Evolutionary conservation across 2,329 filamentous ascomycete species (phyloP), one percentile per base, ranked within the genome.

Genomic region (Aspergillus ochraceoroseus): DNA sequence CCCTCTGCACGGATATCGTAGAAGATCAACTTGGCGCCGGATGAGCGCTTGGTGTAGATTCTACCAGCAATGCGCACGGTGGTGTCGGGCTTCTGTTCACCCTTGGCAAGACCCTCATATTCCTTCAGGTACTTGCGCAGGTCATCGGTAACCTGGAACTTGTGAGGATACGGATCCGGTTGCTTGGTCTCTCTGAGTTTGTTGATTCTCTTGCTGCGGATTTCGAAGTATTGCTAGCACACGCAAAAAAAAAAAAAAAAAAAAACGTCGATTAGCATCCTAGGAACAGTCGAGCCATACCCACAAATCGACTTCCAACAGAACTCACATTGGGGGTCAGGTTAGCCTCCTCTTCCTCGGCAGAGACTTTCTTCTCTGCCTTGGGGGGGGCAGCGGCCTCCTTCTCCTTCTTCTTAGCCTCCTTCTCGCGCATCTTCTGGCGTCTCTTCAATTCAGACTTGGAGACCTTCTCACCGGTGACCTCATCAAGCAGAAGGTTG

Each of bases 181-280:
- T 80, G 71, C 71, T 84, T 81, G 60, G 78, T 80, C 60, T 82
- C 72, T 58, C 83, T 78, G 49, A 90, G 76, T 57, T 83, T 83
- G 66, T 85, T 83, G 72, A 95, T 81, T 53, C 77, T 77, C 54
- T 86, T 80, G 59, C 84, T 94, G 49, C 92, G 85, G 63, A 96
- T 94, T 72, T 98, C 92, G 64, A 95, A 95, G 74, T 96, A 98
- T 82, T 86, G 82, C 79, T 84, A 57, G n/a, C n/a, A n/a, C n/a
- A n/a, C n/a, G n/a, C n/a, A n/a, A n/a, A n/a, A n/a, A n/a, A n/a
- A 9, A 42, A 15, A 38, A 15, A 25, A 51, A 46, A 11, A 25
- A 32, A n/a, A 9, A 22, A 23, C n/a, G 26, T 32, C 18, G 3
- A 33, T 55, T 38, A 56, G 44, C 37, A 25, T 13, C 9, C 23